Evolutionary conservation across 1,139 yeast genomes (phyloP).

Genomic region (Debaryomycetaceae sp.): DNA sequence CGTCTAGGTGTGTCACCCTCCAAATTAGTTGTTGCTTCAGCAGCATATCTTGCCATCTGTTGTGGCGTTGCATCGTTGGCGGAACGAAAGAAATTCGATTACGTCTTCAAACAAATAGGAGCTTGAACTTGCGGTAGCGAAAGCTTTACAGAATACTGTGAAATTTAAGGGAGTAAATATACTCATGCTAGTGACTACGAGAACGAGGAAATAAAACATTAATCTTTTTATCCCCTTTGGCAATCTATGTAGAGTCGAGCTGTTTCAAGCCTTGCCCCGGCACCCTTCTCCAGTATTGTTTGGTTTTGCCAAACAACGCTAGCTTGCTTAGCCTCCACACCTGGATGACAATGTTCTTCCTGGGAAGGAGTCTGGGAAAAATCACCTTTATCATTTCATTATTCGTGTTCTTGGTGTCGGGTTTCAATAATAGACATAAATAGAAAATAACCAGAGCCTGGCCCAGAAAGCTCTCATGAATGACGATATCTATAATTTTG

Average conservation of each 20-base stretch:
- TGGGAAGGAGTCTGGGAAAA: constrained; percentile 46
- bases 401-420: constrained; percentile 14
- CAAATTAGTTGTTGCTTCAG: background rate
- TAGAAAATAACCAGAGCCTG: constrained; percentile 60
- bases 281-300: constrained; percentile 39
- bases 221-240: background rate
- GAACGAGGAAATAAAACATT: background rate
- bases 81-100: constrained; percentile 18
- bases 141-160: no score
- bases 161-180: no score
- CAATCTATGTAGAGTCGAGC: background rate
- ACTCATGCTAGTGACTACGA: background rate
- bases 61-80: constrained; percentile 21
- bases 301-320: constrained; percentile 33
- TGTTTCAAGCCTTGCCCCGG: constrained; percentile 41
- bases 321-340: constrained; percentile 41
- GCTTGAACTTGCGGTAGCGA: constrained; percentile 1
- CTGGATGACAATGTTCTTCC: constrained; percentile 37
- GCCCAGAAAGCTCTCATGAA: constrained; percentile 66
- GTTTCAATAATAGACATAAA: constrained; percentile 52
- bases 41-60: constrained; percentile 14
- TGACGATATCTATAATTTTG: constrained; percentile 54
- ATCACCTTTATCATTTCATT: constrained; percentile 44
- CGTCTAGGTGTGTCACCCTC: background rate
- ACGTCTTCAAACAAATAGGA: constrained; percentile 24